Percentiles rank a stretch among this genome's conserved stretches.
These are phyloP conservation scores for Nissolia schottii DNA, from an alignment of 306 rosid species.

Conservation along the genomic window DNA sequence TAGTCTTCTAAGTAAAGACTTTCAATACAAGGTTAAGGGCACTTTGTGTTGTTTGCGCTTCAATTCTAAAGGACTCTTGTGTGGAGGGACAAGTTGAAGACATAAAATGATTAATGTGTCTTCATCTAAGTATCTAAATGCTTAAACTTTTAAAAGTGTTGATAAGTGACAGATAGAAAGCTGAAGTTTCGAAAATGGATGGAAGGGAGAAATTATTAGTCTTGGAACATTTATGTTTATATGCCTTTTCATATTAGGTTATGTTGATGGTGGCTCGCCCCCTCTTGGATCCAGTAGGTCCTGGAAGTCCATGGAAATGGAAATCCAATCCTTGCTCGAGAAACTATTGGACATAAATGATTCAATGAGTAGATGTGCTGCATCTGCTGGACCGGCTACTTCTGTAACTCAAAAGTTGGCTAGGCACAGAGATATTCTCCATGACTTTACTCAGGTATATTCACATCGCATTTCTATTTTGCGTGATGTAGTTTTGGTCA, in stretches of 20 bases:
- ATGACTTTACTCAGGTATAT: constrained; percentile 84
- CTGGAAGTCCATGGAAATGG: constrained; percentile 99
- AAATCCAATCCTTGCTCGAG: constrained; percentile 91
- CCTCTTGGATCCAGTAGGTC: constrained; percentile 89
- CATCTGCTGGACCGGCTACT: constrained; percentile 88
- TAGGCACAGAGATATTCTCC: constrained; percentile 95
- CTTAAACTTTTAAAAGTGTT: background rate
- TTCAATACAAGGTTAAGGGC: background rate
- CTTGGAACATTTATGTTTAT: background rate
- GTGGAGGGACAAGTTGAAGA: background rate
- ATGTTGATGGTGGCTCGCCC: constrained; percentile 78
- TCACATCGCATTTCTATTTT: background rate
- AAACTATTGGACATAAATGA: constrained; percentile 92
- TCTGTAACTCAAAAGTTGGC: constrained; percentile 93
- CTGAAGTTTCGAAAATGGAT: background rate
- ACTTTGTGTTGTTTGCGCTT: background rate
- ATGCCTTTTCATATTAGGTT: constrained; percentile 54
- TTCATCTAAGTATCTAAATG: background rate
- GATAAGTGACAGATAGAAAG: background rate
- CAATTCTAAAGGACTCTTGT: background rate
- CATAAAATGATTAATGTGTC: background rate
- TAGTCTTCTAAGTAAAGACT: background rate
- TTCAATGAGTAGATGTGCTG: constrained; percentile 98
- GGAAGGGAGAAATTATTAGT: background rate
- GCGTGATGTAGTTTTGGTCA: background rate